These are phyloP conservation scores for Lactifluus rugatus DNA, from an alignment of 768 basidiomycete genomes.

Conservation along the genomic window DNA sequence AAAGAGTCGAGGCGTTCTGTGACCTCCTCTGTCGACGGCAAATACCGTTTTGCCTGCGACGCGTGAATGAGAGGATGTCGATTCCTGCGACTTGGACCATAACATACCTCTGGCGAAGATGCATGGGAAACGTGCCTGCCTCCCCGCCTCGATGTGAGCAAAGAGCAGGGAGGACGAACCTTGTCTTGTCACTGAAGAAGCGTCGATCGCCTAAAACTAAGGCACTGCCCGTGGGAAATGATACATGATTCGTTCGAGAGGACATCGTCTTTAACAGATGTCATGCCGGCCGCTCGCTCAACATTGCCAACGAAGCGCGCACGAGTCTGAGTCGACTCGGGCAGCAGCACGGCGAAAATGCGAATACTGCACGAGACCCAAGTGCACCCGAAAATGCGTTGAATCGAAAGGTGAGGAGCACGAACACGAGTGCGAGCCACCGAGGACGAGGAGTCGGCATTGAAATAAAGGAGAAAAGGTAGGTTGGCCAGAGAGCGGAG, in stretches of 20 bases:
- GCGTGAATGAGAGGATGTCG: background rate
- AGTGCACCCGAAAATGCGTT: background rate
- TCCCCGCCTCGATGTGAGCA: too few relatives aligned
- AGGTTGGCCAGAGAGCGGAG: too few relatives aligned
- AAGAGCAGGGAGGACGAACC: background rate
- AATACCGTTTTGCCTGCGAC: too few relatives aligned
- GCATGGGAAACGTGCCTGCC: background rate
- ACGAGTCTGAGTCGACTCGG: background rate
- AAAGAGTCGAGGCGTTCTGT: background rate
- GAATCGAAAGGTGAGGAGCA: background rate
- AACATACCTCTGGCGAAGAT: slow-evolving; percentile 1
- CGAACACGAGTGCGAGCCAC: background rate
- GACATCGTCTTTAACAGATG: background rate
- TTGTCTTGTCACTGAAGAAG: background rate
- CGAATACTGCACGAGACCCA: background rate
- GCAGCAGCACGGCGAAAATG: background rate
- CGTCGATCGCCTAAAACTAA: background rate
- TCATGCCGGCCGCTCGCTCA: background rate
- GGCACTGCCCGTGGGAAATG: too few relatives aligned
- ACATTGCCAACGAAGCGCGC: background rate
- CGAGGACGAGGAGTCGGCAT: background rate
- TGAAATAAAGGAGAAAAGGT: too few relatives aligned
- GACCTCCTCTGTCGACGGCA: background rate
- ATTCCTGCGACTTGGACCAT: background rate
- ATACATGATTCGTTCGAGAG: background rate